phyloP scores from a whole-genome alignment of 2,329 filamentous ascomycete genomes.

The Colletotrichum karsti region DNA sequence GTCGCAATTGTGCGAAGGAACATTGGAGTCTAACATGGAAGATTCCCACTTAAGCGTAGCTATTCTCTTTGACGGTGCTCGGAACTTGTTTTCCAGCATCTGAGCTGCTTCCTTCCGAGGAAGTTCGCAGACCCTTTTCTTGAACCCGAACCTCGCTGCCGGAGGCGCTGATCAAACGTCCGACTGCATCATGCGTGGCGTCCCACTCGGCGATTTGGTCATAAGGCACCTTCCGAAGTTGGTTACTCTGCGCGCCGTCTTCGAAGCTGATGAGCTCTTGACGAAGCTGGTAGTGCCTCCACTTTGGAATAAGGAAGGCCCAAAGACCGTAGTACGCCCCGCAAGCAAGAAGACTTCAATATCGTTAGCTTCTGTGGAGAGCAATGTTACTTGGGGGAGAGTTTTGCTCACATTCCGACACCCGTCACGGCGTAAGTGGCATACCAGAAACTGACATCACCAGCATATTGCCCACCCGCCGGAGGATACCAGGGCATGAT shows the following conservation, averaged over 20 bases:
- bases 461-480: constrained; percentile 62
- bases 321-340: constrained; percentile 66
- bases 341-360: constrained; percentile 57
- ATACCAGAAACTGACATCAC: constrained; percentile 79
- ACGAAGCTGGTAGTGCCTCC: constrained; percentile 60
- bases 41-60: background rate
- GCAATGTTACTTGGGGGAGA: background rate
- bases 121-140: background rate
- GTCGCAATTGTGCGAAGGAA: background rate
- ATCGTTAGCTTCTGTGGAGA: background rate
- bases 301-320: constrained; percentile 63
- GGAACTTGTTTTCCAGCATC: background rate
- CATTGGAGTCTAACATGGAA: background rate
- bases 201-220: constrained; percentile 65
- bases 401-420: constrained; percentile 63
- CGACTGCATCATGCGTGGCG: constrained; percentile 60
- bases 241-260: constrained; percentile 50
- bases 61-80: background rate
- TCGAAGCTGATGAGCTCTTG: constrained; percentile 54
- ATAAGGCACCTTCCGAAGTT: constrained; percentile 61
- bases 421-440: constrained; percentile 73
- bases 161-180: constrained; percentile 25
- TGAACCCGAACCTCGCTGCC: background rate
- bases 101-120: background rate
- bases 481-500: constrained; percentile 80